Conservation (phyloP, 2,329 filamentous ascomycete species). For the Chlorencoelia australis region DNA sequence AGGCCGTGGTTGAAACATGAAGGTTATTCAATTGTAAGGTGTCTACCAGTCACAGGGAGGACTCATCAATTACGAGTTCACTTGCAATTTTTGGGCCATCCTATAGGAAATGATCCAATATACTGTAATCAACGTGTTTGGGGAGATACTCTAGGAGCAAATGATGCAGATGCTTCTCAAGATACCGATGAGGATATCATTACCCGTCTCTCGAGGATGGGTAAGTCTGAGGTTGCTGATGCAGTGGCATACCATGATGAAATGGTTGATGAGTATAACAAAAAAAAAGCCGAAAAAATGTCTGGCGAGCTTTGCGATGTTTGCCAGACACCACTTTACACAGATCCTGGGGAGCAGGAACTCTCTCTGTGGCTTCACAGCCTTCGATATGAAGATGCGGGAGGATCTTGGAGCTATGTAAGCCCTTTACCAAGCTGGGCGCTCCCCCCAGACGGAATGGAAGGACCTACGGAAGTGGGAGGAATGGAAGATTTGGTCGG, state of each 20-base stretch:
- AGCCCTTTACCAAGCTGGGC: conserved; percentile 83
- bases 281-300: conserved; percentile 85
- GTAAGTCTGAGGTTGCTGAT: conserved; percentile 84
- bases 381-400: conserved; percentile 74
- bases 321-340: conserved; percentile 84
- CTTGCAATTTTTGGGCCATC: conserved; percentile 86
- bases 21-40: conserved; percentile 91
- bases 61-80: conserved; percentile 95
- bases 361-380: conserved; percentile 91
- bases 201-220: conserved; percentile 75
- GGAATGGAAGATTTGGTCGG: conserved; percentile 48
- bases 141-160: conserved; percentile 64
- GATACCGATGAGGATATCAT: conserved; percentile 87
- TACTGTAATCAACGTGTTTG: conserved; percentile 93
- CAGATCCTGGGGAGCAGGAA: conserved; percentile 83
- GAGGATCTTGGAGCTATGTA: conserved; percentile 77
- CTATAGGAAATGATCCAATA: conserved; percentile 95
- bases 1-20: conserved; percentile 44
- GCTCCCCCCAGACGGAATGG: conserved; percentile 50
- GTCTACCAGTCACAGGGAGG: conserved; percentile 82
- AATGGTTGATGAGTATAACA: conserved; percentile 84
- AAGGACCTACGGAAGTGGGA: conserved; percentile 59
- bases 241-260: conserved; percentile 90
- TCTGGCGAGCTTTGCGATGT: conserved; percentile 72
- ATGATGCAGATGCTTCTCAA: conserved; percentile 52